phyloP scores from a whole-genome alignment of 257 asterid species.

The Anisodus acutangulus region DNA sequence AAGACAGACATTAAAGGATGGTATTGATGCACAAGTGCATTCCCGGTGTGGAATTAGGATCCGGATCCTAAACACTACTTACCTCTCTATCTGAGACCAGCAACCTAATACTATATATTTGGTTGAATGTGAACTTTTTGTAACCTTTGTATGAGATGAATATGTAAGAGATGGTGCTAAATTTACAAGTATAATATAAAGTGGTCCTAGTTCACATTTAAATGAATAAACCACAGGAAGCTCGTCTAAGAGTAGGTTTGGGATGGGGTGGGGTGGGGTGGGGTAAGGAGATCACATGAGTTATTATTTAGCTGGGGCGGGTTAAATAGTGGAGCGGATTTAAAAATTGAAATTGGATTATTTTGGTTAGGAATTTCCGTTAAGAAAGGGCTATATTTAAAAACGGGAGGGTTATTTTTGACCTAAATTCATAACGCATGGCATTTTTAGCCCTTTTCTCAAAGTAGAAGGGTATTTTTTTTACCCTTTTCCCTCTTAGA shows the following conservation, averaged over 20 bases:
- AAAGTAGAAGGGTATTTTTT: too few relatives aligned
- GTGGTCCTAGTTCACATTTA: neutral
- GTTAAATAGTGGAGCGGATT: too few relatives aligned
- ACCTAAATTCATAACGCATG: too few relatives aligned
- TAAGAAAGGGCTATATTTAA: too few relatives aligned
- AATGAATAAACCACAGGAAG: neutral
- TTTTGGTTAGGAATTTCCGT: too few relatives aligned
- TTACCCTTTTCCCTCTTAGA: too few relatives aligned
- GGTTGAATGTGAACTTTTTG: neutral
- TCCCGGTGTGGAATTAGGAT: constrained; percentile 63
- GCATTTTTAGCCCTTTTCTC: too few relatives aligned
- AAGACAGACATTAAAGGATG: constrained; percentile 63
- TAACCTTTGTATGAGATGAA: neutral
- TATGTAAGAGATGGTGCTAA: neutral
- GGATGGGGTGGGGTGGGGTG: too few relatives aligned
- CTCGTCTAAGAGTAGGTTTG: neutral
- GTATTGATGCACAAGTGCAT: constrained; percentile 61
- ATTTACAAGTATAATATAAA: neutral
- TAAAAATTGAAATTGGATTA: too few relatives aligned
- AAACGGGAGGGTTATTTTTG: too few relatives aligned
- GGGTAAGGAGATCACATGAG: too few relatives aligned
- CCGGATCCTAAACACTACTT: constrained; percentile 44
- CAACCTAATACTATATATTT: neutral
- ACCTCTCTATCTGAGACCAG: constrained; percentile 57
- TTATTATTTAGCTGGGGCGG: too few relatives aligned